Conservation (phyloP, 164 flowering plant genomes). For the Vitis cinerea region DNA sequence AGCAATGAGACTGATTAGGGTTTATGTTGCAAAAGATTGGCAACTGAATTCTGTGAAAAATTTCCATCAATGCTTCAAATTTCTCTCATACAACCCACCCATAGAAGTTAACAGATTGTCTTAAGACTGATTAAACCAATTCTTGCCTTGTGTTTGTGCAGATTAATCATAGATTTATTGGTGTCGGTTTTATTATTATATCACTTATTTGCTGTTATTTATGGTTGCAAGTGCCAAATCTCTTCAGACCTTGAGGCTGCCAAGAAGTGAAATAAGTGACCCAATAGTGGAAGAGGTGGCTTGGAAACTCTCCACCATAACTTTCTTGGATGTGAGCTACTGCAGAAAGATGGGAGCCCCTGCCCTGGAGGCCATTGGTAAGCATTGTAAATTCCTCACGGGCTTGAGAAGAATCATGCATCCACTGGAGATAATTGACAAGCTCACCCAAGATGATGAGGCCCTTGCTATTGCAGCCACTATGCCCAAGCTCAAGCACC, state of each 20-base stretch:
- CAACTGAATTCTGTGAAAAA: no score
- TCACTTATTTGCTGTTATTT: background rate
- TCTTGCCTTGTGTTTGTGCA: no score
- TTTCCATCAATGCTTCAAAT: no score
- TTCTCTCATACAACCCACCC: no score
- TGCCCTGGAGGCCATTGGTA: constrained; percentile 50
- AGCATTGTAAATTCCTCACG: constrained; percentile 38
- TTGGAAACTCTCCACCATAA: constrained; percentile 29
- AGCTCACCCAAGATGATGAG: constrained; percentile 50
- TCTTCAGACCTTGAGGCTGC: constrained; percentile 46
- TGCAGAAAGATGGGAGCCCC: constrained; percentile 38
- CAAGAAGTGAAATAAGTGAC: constrained; percentile 50
- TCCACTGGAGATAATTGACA: constrained; percentile 36
- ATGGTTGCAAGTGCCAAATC: constrained; percentile 35
- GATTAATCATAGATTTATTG: constrained; percentile 1
- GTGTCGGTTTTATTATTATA: constrained; percentile 16
- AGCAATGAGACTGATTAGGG: no score
- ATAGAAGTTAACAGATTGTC: no score
- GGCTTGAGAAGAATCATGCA: constrained; percentile 45
- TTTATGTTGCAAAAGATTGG: no score
- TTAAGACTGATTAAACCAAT: no score
- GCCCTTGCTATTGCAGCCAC: constrained; percentile 62
- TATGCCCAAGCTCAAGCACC: constrained; percentile 61
- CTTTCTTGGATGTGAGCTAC: constrained; percentile 47
- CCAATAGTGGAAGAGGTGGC: constrained; percentile 47